These are phyloP conservation scores for Phyllachora maydis DNA, from an alignment of 2,329 filamentous ascomycete genomes.

Conservation along the genomic window DNA sequence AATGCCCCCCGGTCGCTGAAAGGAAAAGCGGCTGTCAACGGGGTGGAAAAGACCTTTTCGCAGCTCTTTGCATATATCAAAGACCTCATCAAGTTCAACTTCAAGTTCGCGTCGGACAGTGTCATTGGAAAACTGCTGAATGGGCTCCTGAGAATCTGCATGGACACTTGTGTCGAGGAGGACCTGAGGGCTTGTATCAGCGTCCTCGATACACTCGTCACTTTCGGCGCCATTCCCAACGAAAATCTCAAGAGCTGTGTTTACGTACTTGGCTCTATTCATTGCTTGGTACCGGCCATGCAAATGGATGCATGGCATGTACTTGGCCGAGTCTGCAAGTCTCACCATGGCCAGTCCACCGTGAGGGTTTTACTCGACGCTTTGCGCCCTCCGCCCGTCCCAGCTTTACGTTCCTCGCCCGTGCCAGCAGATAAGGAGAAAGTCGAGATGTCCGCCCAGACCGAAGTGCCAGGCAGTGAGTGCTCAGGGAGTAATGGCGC, in stretches of 20 bases:
- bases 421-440: too few relatives aligned
- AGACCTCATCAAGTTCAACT: constrained; percentile 54
- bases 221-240: constrained; percentile 47
- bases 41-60: constrained; percentile 40
- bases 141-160: constrained; percentile 43
- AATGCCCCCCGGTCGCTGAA: constrained; percentile 19
- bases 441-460: constrained; percentile 21
- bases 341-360: constrained; percentile 51
- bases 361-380: constrained; percentile 45
- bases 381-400: constrained; percentile 18
- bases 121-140: constrained; percentile 39
- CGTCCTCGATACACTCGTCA: constrained; percentile 50
- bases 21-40: constrained; percentile 17
- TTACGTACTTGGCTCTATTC: constrained; percentile 51
- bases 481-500: too few relatives aligned
- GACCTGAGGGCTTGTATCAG: constrained; percentile 48
- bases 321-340: constrained; percentile 48
- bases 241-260: constrained; percentile 43
- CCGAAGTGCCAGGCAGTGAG: too few relatives aligned
- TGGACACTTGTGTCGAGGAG: constrained; percentile 39
- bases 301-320: constrained; percentile 49
- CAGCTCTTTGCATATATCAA: constrained; percentile 44
- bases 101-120: constrained; percentile 8
- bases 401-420: too few relatives aligned
- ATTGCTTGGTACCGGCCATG: constrained; percentile 39